Base-by-base conservation (phyloP, 805 yeast species). In the Peterozyma xylosa region DNA sequence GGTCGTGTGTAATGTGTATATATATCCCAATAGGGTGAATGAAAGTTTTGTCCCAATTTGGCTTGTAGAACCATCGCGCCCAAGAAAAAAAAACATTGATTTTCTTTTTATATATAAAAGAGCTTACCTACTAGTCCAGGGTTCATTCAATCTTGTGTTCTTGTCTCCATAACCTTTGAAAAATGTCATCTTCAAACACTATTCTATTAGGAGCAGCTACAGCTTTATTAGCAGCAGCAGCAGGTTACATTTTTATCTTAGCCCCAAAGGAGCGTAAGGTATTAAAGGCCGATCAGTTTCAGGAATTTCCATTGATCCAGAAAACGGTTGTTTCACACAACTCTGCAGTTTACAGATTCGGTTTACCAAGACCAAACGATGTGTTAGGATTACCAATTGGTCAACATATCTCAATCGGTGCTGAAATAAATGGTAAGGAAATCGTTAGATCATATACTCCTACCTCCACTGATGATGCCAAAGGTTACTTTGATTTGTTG, bases 351-450 rank as follows among this genome's bases (percentile, higher is more conserved):
- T 86, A 87, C 67, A 77, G 90, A 58, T 88, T 91, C 58, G 86
- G 82, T 11, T 74, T 91, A 53, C 96, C 96, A 42, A 72, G 75
- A 50, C 72, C 81, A 33, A 72, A 77, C 42, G 89, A 86, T 59
- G 70, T 79, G 38, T 74, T 91, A 49, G 96, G 96, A 9, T 73
- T 91, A 51, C 96, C 96, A 45, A 82, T 87, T 57, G 98, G 98
- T 43, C 97, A 91, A 68, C 97, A 91, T 62, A 82, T 91, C 58
- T 76, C 88, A 38, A 79, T 90, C 54, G 77, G 78, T 16, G 91
- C 95, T 15, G 68, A 63, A 37, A 82, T 89, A 55, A 76, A 79
- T 53, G 96, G 83, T 44, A 86, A 86, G 66, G 90, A 84, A 55
- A 71, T 87, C 42, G 78, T 84, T 42, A 78, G 96, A 65, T 85